A percentile compares a stretch with the other conserved stretches of the same genome.
Conservation (phyloP, 108 stramenopile species). For the Craspedostauros australis region DNA sequence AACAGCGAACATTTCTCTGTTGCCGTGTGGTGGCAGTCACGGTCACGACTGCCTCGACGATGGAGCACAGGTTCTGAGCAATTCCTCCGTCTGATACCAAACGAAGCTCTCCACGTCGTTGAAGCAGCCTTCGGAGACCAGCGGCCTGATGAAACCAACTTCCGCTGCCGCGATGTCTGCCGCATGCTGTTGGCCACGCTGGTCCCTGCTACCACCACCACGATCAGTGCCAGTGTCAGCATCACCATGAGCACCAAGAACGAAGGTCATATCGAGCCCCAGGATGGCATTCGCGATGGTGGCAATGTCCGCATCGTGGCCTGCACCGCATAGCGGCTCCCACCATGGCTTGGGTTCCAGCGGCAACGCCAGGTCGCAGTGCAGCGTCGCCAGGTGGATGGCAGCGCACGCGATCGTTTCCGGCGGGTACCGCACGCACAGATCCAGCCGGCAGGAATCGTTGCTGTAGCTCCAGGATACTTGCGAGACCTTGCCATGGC, state of each 20-base stretch:
- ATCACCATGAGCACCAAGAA: too few species aligned
- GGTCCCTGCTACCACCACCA: too few species aligned
- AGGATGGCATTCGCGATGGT: constrained; percentile 52
- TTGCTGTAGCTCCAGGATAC: constrained; percentile 85
- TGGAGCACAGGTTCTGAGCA: too few species aligned
- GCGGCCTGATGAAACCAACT: constrained; percentile 33
- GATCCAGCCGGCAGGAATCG: constrained; percentile 72
- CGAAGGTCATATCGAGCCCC: too few species aligned
- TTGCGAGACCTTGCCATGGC: constrained; percentile 36
- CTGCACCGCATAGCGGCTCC: constrained; percentile 47
- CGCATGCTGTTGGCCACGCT: too few species aligned
- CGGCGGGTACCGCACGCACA: constrained; percentile 65
- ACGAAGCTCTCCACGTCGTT: constrained; percentile 59
- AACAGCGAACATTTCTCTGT: too few species aligned
- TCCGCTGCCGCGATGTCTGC: constrained; percentile 2
- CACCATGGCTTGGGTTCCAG: constrained; percentile 55
- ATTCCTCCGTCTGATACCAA: too few species aligned
- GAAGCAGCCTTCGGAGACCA: constrained; percentile 26
- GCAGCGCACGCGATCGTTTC: constrained; percentile 65
- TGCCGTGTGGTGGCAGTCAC: too few species aligned
- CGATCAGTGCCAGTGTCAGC: too few species aligned
- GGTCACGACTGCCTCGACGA: too few species aligned
- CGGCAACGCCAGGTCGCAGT: constrained; percentile 37
- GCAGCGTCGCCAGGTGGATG: constrained; percentile 42
- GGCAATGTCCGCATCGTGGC: constrained; percentile 27